Evolutionary conservation across 2,329 filamentous ascomycete genomes (phyloP).

Genomic region (Cryphonectria carpinicola): DNA sequence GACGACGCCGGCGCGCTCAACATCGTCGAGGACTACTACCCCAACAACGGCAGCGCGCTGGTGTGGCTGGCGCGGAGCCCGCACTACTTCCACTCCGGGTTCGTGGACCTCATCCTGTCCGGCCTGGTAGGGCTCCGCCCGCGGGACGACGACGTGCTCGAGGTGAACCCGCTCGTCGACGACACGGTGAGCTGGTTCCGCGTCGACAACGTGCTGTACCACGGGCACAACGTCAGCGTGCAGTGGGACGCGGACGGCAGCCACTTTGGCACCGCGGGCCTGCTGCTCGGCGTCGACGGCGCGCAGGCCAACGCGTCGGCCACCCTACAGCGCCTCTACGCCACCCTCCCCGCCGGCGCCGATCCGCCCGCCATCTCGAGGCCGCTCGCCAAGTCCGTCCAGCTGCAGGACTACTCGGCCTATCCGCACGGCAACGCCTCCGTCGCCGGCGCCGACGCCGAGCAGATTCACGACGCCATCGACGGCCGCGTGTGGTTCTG

Average conservation of each 20-base stretch:
- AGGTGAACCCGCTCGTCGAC: conserved; percentile 45
- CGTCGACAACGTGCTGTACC: conserved; percentile 45
- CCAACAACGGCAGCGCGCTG: conserved; percentile 45
- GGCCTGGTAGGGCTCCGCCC: conserved; percentile 48
- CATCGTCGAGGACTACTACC: conserved; percentile 48
- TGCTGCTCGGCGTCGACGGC: conserved; percentile 42
- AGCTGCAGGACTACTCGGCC: conserved; percentile 35
- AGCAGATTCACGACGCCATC: conserved; percentile 41
- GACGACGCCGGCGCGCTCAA: conserved; percentile 41
- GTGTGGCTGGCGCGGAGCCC: conserved; percentile 46
- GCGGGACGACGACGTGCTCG: conserved; percentile 41
- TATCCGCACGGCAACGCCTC: conserved; percentile 41
- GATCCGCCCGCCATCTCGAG: conserved; percentile 36
- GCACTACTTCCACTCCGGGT: conserved; percentile 52
- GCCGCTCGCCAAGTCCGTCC: conserved; percentile 42
- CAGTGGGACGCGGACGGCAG: conserved; percentile 45
- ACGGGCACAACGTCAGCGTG: conserved; percentile 45
- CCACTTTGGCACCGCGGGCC: conserved; percentile 38
- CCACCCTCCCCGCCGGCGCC: conserved; percentile 7
- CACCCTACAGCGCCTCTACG: conserved; percentile 35
- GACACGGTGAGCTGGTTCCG: conserved; percentile 44
- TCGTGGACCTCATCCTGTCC: conserved; percentile 45
- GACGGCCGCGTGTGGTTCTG: conserved; percentile 47
- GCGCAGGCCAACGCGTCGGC: conserved; percentile 37
- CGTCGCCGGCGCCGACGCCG: conserved; percentile 32